These are phyloP conservation scores for Venturiaceae sp. DNA, from an alignment of 2,329 filamentous ascomycete genomes.

Conservation along the genomic window DNA sequence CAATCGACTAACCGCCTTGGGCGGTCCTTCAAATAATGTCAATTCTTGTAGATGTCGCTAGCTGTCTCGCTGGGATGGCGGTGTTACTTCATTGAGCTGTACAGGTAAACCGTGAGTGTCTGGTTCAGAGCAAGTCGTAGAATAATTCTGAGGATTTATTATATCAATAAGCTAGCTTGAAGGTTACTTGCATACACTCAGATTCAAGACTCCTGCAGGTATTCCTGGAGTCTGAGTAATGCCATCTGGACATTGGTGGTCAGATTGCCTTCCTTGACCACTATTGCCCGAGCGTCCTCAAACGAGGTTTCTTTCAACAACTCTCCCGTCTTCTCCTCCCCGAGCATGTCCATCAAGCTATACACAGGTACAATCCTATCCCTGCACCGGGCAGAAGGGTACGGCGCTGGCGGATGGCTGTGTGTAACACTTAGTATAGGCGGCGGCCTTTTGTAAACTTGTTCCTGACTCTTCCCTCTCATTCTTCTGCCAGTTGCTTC, in stretches of 20 bases:
- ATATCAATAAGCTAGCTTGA: background rate
- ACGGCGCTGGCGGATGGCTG: background rate
- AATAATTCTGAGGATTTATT: background rate
- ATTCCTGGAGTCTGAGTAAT: background rate
- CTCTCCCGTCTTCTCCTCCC: background rate
- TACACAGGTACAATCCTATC: conserved; percentile 3
- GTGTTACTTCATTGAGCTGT: no score
- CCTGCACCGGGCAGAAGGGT: background rate
- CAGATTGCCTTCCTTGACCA: background rate
- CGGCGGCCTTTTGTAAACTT: no score
- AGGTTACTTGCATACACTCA: no score
- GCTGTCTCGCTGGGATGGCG: no score
- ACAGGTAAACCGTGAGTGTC: no score
- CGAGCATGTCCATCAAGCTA: background rate
- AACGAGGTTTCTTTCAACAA: background rate
- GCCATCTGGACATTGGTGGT: conserved; percentile 2
- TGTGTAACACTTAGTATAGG: background rate
- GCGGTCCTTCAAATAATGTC: no score
- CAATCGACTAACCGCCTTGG: no score
- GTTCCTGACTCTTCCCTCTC: no score
- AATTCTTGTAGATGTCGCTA: no score
- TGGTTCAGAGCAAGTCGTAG: background rate
- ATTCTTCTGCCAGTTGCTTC: background rate
- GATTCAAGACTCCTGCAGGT: no score
- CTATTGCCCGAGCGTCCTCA: background rate